Evolutionary conservation across 2,329 filamentous ascomycete species (phyloP), one percentile per base, ranked within the genome.

Genomic region (Botrytis squamosa): DNA sequence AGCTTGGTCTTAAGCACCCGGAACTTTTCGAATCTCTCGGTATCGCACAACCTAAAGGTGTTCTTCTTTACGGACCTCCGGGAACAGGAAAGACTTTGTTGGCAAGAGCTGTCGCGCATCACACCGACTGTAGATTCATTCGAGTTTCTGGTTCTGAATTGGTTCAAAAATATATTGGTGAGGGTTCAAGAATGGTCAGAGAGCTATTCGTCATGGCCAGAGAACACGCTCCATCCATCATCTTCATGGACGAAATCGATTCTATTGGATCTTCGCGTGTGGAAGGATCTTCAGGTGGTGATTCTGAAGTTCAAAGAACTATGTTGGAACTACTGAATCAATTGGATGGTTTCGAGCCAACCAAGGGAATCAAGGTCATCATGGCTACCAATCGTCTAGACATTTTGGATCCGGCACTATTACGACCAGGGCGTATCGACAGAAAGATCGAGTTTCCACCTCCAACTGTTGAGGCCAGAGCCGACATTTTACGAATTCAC

Each of bases 211-310:
- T 99, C 82, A 99, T 99, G 96, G 96, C 96, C 42, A 90, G 96
- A 84, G 96, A 99, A 83, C 96, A 99, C 80, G 96, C 96, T 1
- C 96, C 96, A 36, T 97, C 93, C 78, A 99, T 99, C 85, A 99
- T 99, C 84, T 99, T 99, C 87, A 99, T 99, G 96, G 96, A 99
- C 83, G 96, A 99, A 84, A 98, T 99, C 84, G 96, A 99, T 86
- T 97, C 93, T 79, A 99, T 99, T 84, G 96, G 96, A 77, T 98
- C 95, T 49, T 97, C 94, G 75, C 93, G 96, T 84, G 95, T 99
- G 71, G 96, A 99, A 82, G 95, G 95, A 40, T 97, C 93, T 74
- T 97, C 93, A 33, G 95, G 95, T 71, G 96, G 96, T 81, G 96
- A 99, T 82, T 98, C 95, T 1, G 96, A 99, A 84, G 96, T 99